Conservation (phyloP, 2,329 filamentous ascomycete genomes). For the Hortaea sp. region DNA sequence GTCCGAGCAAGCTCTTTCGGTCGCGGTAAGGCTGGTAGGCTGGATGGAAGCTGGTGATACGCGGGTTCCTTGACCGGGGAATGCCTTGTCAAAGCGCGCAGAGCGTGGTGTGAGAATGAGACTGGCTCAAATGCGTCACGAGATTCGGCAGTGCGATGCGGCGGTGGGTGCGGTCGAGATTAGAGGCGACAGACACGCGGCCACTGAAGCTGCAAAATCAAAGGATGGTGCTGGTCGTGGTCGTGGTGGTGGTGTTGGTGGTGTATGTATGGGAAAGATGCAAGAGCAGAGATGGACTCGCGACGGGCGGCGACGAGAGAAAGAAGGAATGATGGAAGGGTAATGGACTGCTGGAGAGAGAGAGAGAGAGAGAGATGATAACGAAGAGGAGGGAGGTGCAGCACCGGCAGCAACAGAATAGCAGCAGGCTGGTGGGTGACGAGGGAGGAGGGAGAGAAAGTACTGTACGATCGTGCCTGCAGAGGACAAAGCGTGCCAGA, state of each 20-base stretch:
- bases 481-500: not conserved
- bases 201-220: not conserved
- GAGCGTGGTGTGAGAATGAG: constrained; percentile 2
- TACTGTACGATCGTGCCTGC: not conserved
- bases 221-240: not conserved
- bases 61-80: not conserved
- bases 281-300: not conserved
- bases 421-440: not conserved
- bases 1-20: not conserved
- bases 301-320: not conserved
- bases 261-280: not conserved
- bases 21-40: not conserved
- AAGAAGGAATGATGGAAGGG: constrained; percentile 8
- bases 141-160: not conserved
- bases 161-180: not conserved
- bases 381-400: not conserved
- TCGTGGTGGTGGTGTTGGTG: not conserved
- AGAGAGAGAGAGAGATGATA: not conserved
- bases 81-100: not conserved
- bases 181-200: not conserved
- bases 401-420: not conserved
- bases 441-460: not conserved
- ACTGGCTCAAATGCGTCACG: constrained; percentile 2
- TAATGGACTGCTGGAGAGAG: constrained; percentile 1
- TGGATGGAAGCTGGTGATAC: not conserved